A percentile compares a stretch with the other conserved stretches of the same genome.
phyloP scores from a whole-genome alignment of 225 moss, liverwort and hornwort genomes.

The Bryoerythrophyllum caledonicum region DNA sequence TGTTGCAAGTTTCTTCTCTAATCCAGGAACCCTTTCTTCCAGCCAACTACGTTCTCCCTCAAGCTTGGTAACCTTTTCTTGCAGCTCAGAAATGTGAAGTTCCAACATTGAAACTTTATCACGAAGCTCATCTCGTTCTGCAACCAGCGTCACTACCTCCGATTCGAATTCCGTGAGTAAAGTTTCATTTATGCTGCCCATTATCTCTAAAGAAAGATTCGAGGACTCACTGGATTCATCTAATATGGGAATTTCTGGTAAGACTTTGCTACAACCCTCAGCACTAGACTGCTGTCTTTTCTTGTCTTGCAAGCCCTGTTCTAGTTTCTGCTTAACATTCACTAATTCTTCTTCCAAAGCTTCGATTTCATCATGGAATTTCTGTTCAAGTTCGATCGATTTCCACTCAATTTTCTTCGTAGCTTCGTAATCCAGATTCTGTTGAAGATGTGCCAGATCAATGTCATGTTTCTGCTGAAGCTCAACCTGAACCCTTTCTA shows the following conservation, averaged over 20 bases:
- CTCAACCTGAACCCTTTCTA: conserved; percentile 53
- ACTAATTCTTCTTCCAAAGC: conserved; percentile 35
- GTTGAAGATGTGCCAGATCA: conserved; percentile 33
- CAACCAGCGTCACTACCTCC: conserved; percentile 26
- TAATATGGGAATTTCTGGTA: neutral
- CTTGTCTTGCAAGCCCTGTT: conserved; percentile 29
- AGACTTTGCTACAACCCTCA: conserved; percentile 8
- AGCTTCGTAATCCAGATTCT: conserved; percentile 33
- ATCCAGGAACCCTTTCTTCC: conserved; percentile 62
- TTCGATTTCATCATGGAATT: conserved; percentile 21
- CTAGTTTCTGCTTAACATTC: conserved; percentile 30
- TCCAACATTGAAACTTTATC: conserved; percentile 25
- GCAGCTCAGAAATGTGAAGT: conserved; percentile 33
- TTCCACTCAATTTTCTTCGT: conserved; percentile 41
- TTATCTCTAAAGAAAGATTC: neutral
- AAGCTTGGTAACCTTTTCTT: conserved; percentile 62
- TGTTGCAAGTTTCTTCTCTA: conserved; percentile 67
- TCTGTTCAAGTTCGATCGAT: conserved; percentile 40
- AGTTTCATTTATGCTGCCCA: conserved; percentile 24
- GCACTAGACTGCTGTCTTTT: conserved; percentile 7
- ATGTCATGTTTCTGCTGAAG: conserved; percentile 30
- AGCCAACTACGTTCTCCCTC: conserved; percentile 69
- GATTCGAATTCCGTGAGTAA: conserved; percentile 27
- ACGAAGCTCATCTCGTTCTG: conserved; percentile 45
- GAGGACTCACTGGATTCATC: neutral